Base-by-base conservation (phyloP, 106 monocot species). In the Amphibolis antarctica region DNA sequence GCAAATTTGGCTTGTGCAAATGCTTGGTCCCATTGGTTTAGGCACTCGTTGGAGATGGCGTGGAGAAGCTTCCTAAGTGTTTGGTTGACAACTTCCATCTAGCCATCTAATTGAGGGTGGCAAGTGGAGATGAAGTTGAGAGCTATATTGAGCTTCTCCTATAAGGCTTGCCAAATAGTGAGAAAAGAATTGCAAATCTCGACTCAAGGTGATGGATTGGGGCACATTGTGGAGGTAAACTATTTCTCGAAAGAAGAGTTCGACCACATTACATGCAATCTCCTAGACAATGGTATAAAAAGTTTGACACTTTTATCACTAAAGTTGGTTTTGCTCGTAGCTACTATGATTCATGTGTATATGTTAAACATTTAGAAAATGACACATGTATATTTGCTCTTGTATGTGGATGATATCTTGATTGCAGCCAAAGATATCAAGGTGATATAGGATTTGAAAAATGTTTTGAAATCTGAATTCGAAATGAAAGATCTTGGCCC, bases 141-240 rank as follows among this genome's bases (percentile, higher is more conserved):
- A 1, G 18, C 23, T 1, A 36, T 67, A 2, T 29, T 54, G 29
- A 67, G 36, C 13, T 19, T 18, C 18, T 22, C 2, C 67, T 12
- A 53, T 3, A 67, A 25, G 12, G 67, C 42, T 2, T 36, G 54
- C 67, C 53, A 67, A 22, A 67, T n/a, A 67, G 23, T n/a, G 5
- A 10, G 29, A 3, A 0, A 53, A 23, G n/a, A 55, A 55, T 5
- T 55, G 27, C 12, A 19, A 5, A 25, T 67, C 67, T 30, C n/a
- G 3, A 31, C 55, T 17, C 7, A 9, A 67, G 4, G 31, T 36
- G 22, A 67, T 67, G 1, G 4, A 36, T 36, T 5, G 12, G 11
- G 53, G 67, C 21, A 67, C 52, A 13, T 20, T 54, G 25, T 55
- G 67, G 2, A 67, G n/a, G 0, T 19, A 2, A 1, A 67, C 28